Evolutionary conservation across 768 basidiomycete species (phyloP), one percentile per base, ranked within the genome.

Genomic region (Mycena haematopus): DNA sequence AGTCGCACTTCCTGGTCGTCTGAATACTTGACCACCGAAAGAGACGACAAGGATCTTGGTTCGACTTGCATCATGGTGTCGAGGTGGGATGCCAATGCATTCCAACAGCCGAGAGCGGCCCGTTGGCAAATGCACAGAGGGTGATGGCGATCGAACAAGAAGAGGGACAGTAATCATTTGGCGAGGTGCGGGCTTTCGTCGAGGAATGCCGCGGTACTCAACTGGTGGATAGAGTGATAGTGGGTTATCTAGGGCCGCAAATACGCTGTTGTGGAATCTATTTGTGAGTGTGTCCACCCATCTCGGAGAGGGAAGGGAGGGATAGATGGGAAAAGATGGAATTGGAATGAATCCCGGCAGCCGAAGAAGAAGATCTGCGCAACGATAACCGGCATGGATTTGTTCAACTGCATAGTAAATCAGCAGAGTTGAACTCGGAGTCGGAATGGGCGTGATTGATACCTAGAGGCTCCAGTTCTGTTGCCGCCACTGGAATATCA

Each of bases 21-120:
- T 83, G 72, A 93, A 88, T 9, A 87, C 77, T 68, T 93, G 91
- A 0, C 91, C 91, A 17, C 91, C 91, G 69, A 93, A 93, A 1
- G 91, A 92, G 8, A 93, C 89, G 27, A 93, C 76, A 27, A 93
- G 80, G 44, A 93, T 83, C 68, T 85, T 89, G 3, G 84, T 86
- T 22, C 65, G 73, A 6, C 65, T 61, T 0, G 79, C 73, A 60
- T 86, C 79, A 36, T 87, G 84, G 7, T 80, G 71, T 19, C 82
- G 67, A 13, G 57, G 52, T 0, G 90, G 89, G 0, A 93, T 75
- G 22, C 89, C 90, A 45, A 91, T 79, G 1, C 81, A 80, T 2
- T 71, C 64, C 4, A 92, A 80, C n/a, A 92, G 72, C 7, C 70
- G 71, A 13, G 78, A 69, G n/a, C 90, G 82, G 15, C 88, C 88